Evolutionary conservation across 192 early-diverging fungal genomes (phyloP).

Genomic region (Anaeromyces robustus): DNA sequence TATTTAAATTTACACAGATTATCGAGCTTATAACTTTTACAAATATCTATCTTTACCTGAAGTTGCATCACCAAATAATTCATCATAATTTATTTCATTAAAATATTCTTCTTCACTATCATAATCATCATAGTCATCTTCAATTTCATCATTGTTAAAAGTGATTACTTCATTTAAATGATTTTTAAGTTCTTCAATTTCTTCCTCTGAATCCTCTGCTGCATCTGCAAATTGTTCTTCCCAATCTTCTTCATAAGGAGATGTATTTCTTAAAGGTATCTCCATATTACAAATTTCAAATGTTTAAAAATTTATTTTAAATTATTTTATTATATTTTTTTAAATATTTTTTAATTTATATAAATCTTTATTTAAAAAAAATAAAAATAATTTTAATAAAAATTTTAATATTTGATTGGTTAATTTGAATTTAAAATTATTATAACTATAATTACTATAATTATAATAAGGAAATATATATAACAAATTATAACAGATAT

Average conservation of each 20-base stretch:
- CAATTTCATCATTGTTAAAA: slow-evolving; percentile 11
- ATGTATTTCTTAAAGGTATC: neutral
- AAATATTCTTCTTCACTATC: slow-evolving; percentile 34
- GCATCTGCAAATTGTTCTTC: neutral
- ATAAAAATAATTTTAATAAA: too few relatives aligned
- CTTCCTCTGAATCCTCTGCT: neutral
- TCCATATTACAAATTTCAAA: neutral
- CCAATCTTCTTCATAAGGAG: neutral
- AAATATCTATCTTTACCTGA: slow-evolving; percentile 19
- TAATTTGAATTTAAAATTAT: too few relatives aligned
- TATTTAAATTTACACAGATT: too few relatives aligned
- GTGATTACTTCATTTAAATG: neutral
- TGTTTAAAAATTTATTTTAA: too few relatives aligned
- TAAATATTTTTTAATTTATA: too few relatives aligned
- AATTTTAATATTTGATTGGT: too few relatives aligned
- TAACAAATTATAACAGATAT: too few relatives aligned
- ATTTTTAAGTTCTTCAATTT: neutral
- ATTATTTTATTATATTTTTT: too few relatives aligned
- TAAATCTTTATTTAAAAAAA: too few relatives aligned
- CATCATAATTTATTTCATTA: slow-evolving; percentile 48
- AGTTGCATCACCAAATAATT: slow-evolving; percentile 29
- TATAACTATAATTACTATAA: too few relatives aligned
- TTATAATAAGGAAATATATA: too few relatives aligned
- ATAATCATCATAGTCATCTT: slow-evolving; percentile 24
- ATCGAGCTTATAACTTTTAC: too few relatives aligned